These are phyloP conservation scores for Aspergillus unguis DNA, from an alignment of 2,329 filamentous ascomycete species.

Conservation along the genomic window DNA sequence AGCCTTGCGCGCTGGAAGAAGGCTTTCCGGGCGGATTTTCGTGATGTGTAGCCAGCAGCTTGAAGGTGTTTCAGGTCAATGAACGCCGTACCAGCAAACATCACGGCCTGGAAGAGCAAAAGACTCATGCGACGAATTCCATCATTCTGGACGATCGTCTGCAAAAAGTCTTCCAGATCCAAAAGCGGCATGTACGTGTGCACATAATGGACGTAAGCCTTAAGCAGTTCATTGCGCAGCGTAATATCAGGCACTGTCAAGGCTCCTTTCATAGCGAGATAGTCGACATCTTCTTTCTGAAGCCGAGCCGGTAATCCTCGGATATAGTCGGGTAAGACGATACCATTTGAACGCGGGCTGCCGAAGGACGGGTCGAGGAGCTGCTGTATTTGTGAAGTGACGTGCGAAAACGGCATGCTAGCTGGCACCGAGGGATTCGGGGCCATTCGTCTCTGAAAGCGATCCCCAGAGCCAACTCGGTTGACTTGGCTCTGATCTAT, in stretches of 20 bases:
- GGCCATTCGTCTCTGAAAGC: constrained; percentile 45
- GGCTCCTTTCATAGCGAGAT: constrained; percentile 79
- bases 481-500: constrained; percentile 32
- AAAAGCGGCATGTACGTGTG: constrained; percentile 92
- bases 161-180: constrained; percentile 61
- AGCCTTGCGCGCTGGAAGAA: constrained; percentile 89
- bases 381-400: constrained; percentile 36
- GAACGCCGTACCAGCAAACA: constrained; percentile 89
- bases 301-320: constrained; percentile 75
- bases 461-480: constrained; percentile 49
- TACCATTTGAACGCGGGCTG: constrained; percentile 47
- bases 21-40: constrained; percentile 78
- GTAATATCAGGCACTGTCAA: constrained; percentile 67
- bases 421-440: constrained; percentile 41
- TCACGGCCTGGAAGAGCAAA: constrained; percentile 86
- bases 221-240: constrained; percentile 76
- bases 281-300: constrained; percentile 75
- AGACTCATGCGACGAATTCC: constrained; percentile 72
- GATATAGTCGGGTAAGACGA: constrained; percentile 65
- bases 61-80: constrained; percentile 75
- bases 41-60: constrained; percentile 70
- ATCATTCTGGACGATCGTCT: constrained; percentile 61
- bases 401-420: constrained; percentile 35
- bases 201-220: constrained; percentile 82
- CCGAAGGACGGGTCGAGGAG: constrained; percentile 44